Conservation (phyloP, 768 basidiomycete genomes). For the Rhodosporidiobolus odoratus region DNA sequence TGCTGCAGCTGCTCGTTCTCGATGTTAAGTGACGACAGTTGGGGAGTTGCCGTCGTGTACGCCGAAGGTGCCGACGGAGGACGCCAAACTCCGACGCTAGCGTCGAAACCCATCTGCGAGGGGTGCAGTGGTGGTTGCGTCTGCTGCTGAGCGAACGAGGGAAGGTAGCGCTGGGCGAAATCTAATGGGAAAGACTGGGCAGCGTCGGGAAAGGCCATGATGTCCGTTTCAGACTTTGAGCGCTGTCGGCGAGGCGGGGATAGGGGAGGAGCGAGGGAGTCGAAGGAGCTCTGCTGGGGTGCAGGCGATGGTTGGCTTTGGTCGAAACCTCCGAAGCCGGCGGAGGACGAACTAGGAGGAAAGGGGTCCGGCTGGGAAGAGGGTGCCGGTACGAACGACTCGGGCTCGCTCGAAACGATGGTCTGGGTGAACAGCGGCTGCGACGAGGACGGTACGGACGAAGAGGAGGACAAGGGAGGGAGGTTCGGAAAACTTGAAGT, state of each 20-base stretch:
- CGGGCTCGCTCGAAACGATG: conserved; percentile 23
- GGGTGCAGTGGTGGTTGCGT: background rate
- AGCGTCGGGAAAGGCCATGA: conserved; percentile 2
- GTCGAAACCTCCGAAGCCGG: background rate
- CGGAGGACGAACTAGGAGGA: background rate
- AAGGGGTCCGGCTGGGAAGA: background rate
- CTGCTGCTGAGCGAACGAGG: background rate
- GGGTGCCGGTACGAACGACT: conserved; percentile 7
- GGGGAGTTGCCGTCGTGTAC: background rate
- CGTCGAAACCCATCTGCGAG: background rate
- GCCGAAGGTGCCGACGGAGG: background rate
- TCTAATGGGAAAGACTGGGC: background rate
- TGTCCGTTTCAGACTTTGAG: conserved; percentile 27
- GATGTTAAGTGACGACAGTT: background rate
- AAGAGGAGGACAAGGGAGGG: conserved; percentile 2
- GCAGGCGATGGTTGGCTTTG: background rate
- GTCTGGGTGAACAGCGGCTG: conserved; percentile 21
- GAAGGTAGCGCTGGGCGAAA: background rate
- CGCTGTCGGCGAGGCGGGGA: conserved; percentile 13
- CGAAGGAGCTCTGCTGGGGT: background rate
- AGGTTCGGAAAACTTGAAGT: conserved; percentile 18
- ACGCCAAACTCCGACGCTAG: background rate
- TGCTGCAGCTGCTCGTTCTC: background rate
- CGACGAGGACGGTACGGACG: background rate
- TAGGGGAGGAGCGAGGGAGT: background rate